A percentile compares a stretch with the other conserved stretches of the same genome.
These are phyloP conservation scores for Paramecium caudatum DNA, from an alignment of 73 alveolate species.

Conservation along the genomic window DNA sequence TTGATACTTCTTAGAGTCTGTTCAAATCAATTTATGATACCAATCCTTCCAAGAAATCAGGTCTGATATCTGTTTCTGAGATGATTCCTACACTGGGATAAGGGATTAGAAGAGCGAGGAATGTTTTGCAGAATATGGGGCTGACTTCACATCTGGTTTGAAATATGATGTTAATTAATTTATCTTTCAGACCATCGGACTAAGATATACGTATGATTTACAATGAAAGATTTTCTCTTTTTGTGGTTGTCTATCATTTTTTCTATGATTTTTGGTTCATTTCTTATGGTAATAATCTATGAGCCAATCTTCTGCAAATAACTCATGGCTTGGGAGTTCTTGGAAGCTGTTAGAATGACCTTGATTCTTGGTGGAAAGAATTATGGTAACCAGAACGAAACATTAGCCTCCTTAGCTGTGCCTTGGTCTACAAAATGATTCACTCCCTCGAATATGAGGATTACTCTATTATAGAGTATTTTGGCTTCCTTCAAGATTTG, in stretches of 20 bases:
- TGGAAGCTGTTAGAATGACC: constrained; percentile 78
- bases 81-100: constrained; percentile 71
- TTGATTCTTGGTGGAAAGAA: constrained; percentile 83
- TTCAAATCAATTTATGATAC: constrained; percentile 58
- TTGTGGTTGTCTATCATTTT: constrained; percentile 70
- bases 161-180: constrained; percentile 32
- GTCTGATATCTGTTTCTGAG: constrained; percentile 43
- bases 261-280: constrained; percentile 28
- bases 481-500: constrained; percentile 74
- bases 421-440: constrained; percentile 80
- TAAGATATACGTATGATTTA: neutral
- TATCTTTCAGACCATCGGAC: constrained; percentile 56
- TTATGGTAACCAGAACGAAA: constrained; percentile 83
- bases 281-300: constrained; percentile 55
- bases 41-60: constrained; percentile 56
- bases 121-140: constrained; percentile 61
- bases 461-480: constrained; percentile 68
- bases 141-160: neutral
- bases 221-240: constrained; percentile 52
- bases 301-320: constrained; percentile 76
- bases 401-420: constrained; percentile 82
- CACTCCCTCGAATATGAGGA: constrained; percentile 82
- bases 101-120: constrained; percentile 61
- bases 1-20: constrained; percentile 32
- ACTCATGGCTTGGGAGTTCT: constrained; percentile 81